A percentile compares a stretch with the other conserved stretches of the same genome.
These are phyloP conservation scores for Xylona heveae DNA, from an alignment of 495 filamentous ascomycete genomes.

Conservation along the genomic window DNA sequence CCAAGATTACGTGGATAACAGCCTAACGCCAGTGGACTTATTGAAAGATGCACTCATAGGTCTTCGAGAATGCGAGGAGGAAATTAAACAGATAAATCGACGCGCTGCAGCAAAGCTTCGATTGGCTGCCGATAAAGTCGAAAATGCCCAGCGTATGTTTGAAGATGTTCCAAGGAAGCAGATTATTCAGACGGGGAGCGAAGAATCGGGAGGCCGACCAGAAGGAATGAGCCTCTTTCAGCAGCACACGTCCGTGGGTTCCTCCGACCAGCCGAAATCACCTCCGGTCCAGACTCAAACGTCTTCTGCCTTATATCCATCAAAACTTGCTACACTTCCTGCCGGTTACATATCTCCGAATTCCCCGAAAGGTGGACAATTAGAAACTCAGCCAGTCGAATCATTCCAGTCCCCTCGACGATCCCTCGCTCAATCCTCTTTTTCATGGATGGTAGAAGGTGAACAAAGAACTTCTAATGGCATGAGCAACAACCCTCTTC, in stretches of 20 bases:
- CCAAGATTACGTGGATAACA: slow-evolving; percentile 12
- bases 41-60: slow-evolving; percentile 9
- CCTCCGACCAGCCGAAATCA: neutral
- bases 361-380: slow-evolving; percentile 1
- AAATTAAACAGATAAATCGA: neutral
- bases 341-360: neutral
- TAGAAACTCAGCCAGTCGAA: no score
- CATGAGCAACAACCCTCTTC: no score
- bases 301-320: no score
- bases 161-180: no score
- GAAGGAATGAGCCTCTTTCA: neutral
- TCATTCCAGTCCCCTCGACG: slow-evolving; percentile 22
- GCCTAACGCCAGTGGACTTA: neutral
- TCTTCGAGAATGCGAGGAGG: slow-evolving; percentile 18
- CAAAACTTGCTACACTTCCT: neutral
- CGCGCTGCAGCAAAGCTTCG: neutral
- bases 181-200: no score
- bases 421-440: slow-evolving; percentile 61
- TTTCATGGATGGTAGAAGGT: slow-evolving; percentile 86
- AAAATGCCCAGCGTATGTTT: no score
- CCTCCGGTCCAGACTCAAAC: no score
- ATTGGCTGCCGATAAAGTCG: no score
- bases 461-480: slow-evolving; percentile 24
- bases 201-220: no score
- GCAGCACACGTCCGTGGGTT: neutral